These are phyloP conservation scores for Centaurea solstitialis DNA, from an alignment of 129 eudicot species.

Conservation along the genomic window DNA sequence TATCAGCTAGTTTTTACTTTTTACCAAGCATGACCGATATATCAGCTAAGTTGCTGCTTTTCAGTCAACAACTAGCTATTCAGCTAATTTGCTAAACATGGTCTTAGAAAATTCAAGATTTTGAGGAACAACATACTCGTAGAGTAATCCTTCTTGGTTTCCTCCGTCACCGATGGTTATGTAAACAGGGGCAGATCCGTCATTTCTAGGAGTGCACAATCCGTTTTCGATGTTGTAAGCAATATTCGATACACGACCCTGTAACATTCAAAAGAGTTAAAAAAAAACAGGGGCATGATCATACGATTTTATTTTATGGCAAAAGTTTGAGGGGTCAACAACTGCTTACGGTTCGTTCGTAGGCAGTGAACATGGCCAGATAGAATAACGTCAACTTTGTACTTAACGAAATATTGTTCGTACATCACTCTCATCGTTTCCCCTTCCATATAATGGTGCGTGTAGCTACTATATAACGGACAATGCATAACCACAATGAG, in stretches of 20 bases:
- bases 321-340: neutral
- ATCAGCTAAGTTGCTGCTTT: too few relatives aligned
- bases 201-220: conserved; percentile 54
- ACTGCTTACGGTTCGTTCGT: conserved; percentile 84
- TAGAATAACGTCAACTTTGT: conserved; percentile 87
- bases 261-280: conserved; percentile 12
- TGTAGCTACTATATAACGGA: conserved; percentile 74
- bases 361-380: conserved; percentile 98
- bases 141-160: conserved; percentile 83
- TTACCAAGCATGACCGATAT: too few relatives aligned
- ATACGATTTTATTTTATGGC: neutral
- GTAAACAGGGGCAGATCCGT: conserved; percentile 80
- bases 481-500: conserved; percentile 86
- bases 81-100: neutral
- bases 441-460: conserved; percentile 93
- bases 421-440: conserved; percentile 94
- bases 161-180: conserved; percentile 96
- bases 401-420: conserved; percentile 69
- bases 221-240: conserved; percentile 80
- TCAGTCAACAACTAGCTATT: neutral
- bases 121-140: conserved; percentile 54
- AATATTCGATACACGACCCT: conserved; percentile 88
- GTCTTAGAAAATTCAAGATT: neutral
- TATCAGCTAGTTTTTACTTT: too few relatives aligned
- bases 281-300: neutral